Base-by-base conservation (phyloP, 306 rosid species). In the Aeschynomene evenia region DNA sequence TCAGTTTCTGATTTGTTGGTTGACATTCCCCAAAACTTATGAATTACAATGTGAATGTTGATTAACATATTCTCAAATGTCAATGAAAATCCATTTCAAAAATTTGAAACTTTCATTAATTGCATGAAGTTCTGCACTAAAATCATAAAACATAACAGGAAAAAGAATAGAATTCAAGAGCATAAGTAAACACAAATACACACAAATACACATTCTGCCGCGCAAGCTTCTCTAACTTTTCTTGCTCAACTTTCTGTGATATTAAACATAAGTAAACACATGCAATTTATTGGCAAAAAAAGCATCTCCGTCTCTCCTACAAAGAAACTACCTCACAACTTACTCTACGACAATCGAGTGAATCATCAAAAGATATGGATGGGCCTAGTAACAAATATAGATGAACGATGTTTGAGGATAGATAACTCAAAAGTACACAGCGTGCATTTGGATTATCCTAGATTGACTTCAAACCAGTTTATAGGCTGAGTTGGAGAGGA, bases 141-240 rank as follows among this genome's bases (percentile, higher is more conserved):
- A 63, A 63, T 63, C n/a, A 16, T 16, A n/a, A 63, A 46, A 45
- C 4, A 29, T 46, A 34, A 16, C 29, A 61, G 58, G n/a, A 46
- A 33, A 33, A 5, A 33, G 9, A 33, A 53, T 39, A 15, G 50
- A 51, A 26, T 20, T 59, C 21, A 13, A 64, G 53, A 33, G 16
- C 66, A 72, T 84, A 89, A n/a, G n/a, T n/a, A n/a, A n/a, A n/a
- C n/a, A n/a, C n/a, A n/a, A n/a, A n/a, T n/a, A n/a, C n/a, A n/a
- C n/a, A n/a, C n/a, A n/a, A n/a, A n/a, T n/a, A n/a, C n/a, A n/a
- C n/a, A n/a, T n/a, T 96, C 89, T 89, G 77, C 55, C 87, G 90
- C 12, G 96, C 98, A 80, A 91, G 91, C 79, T 90, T 86, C 85
- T 87, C 96, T 80, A 89, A 79, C 63, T 88, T 91, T 85, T 91